Evolutionary conservation across 768 basidiomycete species (phyloP).

Genomic region (Cystofilobasidium ferigula): DNA sequence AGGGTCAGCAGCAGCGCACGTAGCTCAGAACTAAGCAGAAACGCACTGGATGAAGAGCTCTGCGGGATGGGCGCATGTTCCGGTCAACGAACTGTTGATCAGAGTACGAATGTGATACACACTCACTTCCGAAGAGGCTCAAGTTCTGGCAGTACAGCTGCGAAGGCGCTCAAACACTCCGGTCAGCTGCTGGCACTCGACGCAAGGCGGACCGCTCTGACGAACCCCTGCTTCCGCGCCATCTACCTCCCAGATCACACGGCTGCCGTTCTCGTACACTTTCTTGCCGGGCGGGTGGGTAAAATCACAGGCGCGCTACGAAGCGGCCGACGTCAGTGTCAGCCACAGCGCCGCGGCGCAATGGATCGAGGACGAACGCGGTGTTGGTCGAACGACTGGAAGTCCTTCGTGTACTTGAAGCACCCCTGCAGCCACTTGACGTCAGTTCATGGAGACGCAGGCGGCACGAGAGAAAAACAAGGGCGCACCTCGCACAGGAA

Average conservation of each 20-base stretch:
- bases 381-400: slow-evolving; percentile 54
- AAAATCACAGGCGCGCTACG: slow-evolving; percentile 55
- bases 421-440: slow-evolving; percentile 58
- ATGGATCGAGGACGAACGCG: slow-evolving; percentile 42
- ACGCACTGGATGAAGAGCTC: slow-evolving; percentile 2
- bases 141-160: slow-evolving; percentile 95
- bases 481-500: slow-evolving; percentile 36
- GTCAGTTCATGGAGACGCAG: slow-evolving; percentile 46
- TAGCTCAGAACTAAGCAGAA: neutral
- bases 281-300: slow-evolving; percentile 73
- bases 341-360: slow-evolving; percentile 1
- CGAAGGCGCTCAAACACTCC: neutral
- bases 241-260: slow-evolving; percentile 92
- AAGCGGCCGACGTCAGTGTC: neutral
- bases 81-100: slow-evolving; percentile 68
- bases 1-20: neutral
- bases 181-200: slow-evolving; percentile 7
- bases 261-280: slow-evolving; percentile 80
- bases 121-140: slow-evolving; percentile 67
- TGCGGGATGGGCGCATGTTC: slow-evolving; percentile 30
- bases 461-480: too few relatives aligned
- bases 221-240: slow-evolving; percentile 70
- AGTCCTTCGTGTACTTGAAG: slow-evolving; percentile 90
- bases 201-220: slow-evolving; percentile 47
- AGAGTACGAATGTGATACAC: neutral